Evolutionary conservation across 179 eudicot species (phyloP).

Genomic region (Pouteria campechiana): DNA sequence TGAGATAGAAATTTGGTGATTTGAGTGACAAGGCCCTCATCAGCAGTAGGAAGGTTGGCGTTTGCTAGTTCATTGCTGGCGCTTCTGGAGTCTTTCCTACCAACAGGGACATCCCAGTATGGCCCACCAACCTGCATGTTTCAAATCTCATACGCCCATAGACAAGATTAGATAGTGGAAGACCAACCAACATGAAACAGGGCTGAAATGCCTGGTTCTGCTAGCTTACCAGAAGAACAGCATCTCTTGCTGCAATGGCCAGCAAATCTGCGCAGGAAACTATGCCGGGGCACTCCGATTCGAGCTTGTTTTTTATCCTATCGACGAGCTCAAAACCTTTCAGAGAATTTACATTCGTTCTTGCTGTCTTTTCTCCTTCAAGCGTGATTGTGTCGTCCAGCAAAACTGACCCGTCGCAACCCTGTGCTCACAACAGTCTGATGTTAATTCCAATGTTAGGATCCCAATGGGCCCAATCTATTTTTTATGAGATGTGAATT

Average conservation of each 20-base stretch:
- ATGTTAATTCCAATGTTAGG: no score
- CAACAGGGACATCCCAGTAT: slow-evolving; percentile 80
- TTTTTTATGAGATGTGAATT: no score
- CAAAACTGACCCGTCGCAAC: slow-evolving; percentile 84
- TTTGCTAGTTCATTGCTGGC: slow-evolving; percentile 39
- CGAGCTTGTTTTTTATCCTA: slow-evolving; percentile 61
- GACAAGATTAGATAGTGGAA: no score
- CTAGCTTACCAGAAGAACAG: slow-evolving; percentile 46
- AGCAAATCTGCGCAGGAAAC: slow-evolving; percentile 95
- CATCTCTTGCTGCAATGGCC: slow-evolving; percentile 85
- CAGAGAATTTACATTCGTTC: slow-evolving; percentile 41
- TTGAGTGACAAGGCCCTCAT: slow-evolving; percentile 58
- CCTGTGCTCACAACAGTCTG: no score
- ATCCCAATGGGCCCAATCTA: no score
- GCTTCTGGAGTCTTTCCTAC: slow-evolving; percentile 72
- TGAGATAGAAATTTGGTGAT: slow-evolving; percentile 68
- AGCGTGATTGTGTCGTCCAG: slow-evolving; percentile 65
- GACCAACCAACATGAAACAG: background rate
- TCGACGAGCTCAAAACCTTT: slow-evolving; percentile 68
- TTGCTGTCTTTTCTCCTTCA: slow-evolving; percentile 69
- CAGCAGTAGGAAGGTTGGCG: slow-evolving; percentile 48
- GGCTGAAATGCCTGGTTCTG: background rate
- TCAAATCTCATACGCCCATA: no score
- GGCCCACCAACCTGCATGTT: slow-evolving; percentile 79
- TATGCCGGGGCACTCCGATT: slow-evolving; percentile 75